Percentiles rank a stretch among this genome's conserved stretches.
These are phyloP conservation scores for Ganoderma leucocontextum DNA, from an alignment of 1,284 basidiomycete species.

Conservation along the genomic window DNA sequence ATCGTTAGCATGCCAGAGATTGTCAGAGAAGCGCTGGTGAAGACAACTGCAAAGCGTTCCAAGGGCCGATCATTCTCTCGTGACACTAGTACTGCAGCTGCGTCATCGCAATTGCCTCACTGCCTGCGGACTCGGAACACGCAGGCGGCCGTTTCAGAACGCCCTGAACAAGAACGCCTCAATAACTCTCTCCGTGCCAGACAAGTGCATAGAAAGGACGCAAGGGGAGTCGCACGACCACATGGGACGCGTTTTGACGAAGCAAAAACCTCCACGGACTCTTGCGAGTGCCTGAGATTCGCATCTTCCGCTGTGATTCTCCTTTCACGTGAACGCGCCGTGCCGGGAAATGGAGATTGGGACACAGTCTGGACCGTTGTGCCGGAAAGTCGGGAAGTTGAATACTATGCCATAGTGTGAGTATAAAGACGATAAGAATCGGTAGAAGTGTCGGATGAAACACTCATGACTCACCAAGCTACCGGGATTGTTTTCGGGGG, in stretches of 20 bases:
- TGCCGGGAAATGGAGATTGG: background rate
- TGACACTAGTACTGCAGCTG: background rate
- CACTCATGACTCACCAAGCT: slow-evolving; percentile 8
- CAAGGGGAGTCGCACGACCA: slow-evolving; percentile 21
- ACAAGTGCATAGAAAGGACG: background rate
- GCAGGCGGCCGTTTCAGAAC: background rate
- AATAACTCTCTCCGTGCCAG: background rate
- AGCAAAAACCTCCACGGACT: slow-evolving; percentile 6
- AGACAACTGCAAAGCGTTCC: background rate
- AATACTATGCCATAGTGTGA: background rate
- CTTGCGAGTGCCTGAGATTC: slow-evolving; percentile 11
- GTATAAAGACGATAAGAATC: background rate
- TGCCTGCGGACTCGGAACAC: background rate
- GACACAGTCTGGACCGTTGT: background rate
- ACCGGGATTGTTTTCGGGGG: background rate
- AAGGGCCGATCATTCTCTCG: background rate
- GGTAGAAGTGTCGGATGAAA: background rate
- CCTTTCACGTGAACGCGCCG: background rate
- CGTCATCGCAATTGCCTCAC: slow-evolving; percentile 1
- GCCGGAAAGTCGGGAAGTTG: background rate
- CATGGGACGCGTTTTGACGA: slow-evolving; percentile 14
- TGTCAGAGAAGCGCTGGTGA: background rate
- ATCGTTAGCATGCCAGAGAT: background rate
- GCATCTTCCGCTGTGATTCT: slow-evolving; percentile 1
- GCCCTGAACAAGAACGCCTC: background rate